A percentile compares a stretch with the other conserved stretches of the same genome.
Evolutionary conservation across 2,329 filamentous ascomycete species (phyloP).

Genomic region (Drechslerella dactyloides): DNA sequence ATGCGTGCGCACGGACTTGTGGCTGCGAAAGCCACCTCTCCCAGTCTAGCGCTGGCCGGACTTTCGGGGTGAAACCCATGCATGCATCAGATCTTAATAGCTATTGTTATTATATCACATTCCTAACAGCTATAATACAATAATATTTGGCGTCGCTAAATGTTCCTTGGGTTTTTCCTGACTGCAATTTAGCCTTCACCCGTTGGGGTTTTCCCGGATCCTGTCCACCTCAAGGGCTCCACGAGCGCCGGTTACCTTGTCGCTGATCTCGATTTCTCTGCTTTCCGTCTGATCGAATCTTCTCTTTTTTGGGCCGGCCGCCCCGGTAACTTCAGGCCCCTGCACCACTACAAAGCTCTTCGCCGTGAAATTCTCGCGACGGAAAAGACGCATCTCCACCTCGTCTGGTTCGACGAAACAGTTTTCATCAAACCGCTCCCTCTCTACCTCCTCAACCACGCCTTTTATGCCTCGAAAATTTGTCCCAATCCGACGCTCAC

Average conservation of each 20-base stretch:
- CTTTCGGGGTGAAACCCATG: no score
- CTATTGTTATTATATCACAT: no score
- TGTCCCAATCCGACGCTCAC: not conserved
- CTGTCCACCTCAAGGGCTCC: not conserved
- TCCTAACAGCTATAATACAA: no score
- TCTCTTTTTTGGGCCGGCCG: constrained; percentile 13
- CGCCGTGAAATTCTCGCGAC: constrained; percentile 56
- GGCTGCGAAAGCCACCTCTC: no score
- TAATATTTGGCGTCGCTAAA: no score
- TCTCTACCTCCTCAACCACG: constrained; percentile 54
- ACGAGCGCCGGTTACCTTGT: not conserved
- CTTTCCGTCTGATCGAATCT: not conserved
- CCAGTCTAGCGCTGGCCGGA: no score
- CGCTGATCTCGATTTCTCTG: constrained; percentile 14
- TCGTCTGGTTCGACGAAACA: constrained; percentile 56
- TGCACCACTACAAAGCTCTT: constrained; percentile 1
- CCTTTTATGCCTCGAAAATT: constrained; percentile 53
- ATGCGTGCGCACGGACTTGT: no score
- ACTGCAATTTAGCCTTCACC: not conserved
- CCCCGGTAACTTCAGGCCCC: constrained; percentile 3
- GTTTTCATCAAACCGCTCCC: constrained; percentile 58
- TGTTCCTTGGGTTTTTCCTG: no score
- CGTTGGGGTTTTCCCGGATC: no score
- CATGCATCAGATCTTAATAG: no score
- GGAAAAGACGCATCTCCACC: constrained; percentile 57